Percentiles rank a stretch among this genome's conserved stretches.
Conservation (phyloP, 805 yeast species). For the Lachancea kluyveri region DNA sequence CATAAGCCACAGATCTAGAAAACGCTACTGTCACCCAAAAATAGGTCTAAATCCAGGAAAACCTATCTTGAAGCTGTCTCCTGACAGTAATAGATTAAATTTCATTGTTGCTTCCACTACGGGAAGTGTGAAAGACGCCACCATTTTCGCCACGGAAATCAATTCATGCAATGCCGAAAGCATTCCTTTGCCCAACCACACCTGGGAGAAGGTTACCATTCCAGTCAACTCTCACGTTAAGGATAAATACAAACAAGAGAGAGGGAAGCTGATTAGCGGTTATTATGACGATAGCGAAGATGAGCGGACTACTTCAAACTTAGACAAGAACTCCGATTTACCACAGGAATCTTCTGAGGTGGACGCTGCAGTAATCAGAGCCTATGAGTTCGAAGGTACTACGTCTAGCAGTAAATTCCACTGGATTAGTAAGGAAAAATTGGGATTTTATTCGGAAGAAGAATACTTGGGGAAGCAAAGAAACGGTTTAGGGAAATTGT, state of each 20-base stretch:
- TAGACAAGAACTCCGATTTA: constrained; percentile 2
- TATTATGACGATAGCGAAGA: constrained; percentile 11
- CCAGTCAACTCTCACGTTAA: constrained; percentile 26
- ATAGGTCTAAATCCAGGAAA: constrained; percentile 12
- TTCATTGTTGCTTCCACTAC: constrained; percentile 25
- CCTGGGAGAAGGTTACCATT: constrained; percentile 26
- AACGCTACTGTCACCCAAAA: too few relatives aligned
- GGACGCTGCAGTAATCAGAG: constrained; percentile 29
- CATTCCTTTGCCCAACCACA: constrained; percentile 19
- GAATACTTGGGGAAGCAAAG: too few relatives aligned
- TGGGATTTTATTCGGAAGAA: too few relatives aligned
- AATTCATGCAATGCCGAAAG: constrained; percentile 17
- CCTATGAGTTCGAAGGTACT: constrained; percentile 19
- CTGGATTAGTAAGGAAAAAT: constrained; percentile 4
- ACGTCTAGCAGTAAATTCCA: constrained; percentile 2
- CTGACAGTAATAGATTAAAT: constrained; percentile 14
- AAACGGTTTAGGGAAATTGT: constrained; percentile 1
- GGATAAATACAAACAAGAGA: constrained; percentile 17
- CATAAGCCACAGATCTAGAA: too few relatives aligned
- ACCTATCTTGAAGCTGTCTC: constrained; percentile 18
- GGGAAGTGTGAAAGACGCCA: constrained; percentile 27
- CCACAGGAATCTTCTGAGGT: too few relatives aligned
- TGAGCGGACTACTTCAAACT: constrained; percentile 1
- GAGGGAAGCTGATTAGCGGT: constrained; percentile 16
- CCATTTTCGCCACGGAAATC: constrained; percentile 30